Evolutionary conservation across 371 early-diverging fungal genomes (phyloP).

Genomic region (Gilbertella persicaria): DNA sequence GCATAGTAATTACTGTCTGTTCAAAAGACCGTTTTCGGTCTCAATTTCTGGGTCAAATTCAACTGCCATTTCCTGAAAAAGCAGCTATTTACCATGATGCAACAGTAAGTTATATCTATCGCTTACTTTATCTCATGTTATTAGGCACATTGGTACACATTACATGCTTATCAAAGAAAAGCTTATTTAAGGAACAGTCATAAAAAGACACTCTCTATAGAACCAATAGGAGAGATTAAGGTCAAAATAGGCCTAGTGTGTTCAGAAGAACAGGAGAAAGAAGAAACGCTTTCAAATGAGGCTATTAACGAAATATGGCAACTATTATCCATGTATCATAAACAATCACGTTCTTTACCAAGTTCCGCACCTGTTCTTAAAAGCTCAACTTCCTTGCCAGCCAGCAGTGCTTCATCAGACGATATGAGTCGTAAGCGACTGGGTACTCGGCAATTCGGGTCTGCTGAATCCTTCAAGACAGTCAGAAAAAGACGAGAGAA

Average conservation of each 20-base stretch:
- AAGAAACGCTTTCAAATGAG: background rate
- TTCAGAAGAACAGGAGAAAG: background rate
- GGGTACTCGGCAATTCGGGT: too few relatives aligned
- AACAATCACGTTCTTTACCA: background rate
- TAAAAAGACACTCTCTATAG: background rate
- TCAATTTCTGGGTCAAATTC: conserved; percentile 55
- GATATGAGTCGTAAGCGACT: too few relatives aligned
- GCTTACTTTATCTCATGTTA: background rate
- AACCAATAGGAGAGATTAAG: conserved; percentile 3
- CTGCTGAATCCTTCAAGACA: too few relatives aligned
- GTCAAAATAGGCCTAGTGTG: conserved; percentile 5
- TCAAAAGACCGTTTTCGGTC: conserved; percentile 49
- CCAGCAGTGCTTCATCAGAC: too few relatives aligned
- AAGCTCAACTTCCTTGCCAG: background rate
- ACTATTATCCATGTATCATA: background rate
- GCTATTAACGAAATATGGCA: background rate
- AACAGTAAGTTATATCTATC: background rate
- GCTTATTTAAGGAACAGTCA: background rate
- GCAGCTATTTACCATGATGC: conserved; percentile 5
- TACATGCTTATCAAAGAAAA: background rate
- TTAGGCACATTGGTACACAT: conserved; percentile 1
- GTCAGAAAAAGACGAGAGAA: background rate
- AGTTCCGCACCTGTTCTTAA: background rate
- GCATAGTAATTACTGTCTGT: conserved; percentile 29
- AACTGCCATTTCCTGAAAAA: conserved; percentile 29